Evolutionary conservation across 257 asterid species (phyloP).

Genomic region (Pogostemon cablin): DNA sequence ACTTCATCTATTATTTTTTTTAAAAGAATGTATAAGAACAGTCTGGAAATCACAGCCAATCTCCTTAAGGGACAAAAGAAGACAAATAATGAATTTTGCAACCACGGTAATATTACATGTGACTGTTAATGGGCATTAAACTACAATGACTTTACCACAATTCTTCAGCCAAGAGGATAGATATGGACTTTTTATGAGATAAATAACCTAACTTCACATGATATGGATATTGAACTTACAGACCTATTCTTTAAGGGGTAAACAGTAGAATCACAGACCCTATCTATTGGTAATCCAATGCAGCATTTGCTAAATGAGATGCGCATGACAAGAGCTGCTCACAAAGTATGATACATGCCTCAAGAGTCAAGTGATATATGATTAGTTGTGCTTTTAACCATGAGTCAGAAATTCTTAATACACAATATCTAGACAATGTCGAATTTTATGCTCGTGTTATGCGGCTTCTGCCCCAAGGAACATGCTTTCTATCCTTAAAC

Average conservation of each 20-base stretch:
- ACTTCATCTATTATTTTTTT: no score
- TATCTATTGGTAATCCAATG: background rate
- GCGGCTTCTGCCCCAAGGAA: background rate
- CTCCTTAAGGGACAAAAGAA: conserved; percentile 1
- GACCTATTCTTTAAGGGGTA: conserved; percentile 4
- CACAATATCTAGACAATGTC: background rate
- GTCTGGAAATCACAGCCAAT: background rate
- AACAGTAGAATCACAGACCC: background rate
- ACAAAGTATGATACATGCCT: conserved; percentile 17
- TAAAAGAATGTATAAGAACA: background rate
- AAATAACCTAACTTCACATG: background rate
- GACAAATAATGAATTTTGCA: background rate
- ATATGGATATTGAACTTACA: conserved; percentile 13
- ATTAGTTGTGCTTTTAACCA: background rate
- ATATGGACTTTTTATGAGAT: background rate
- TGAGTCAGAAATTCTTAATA: background rate
- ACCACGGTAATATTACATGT: background rate
- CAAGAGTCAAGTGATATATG: conserved; percentile 1
- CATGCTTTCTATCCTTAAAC: background rate
- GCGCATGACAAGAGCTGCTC: background rate
- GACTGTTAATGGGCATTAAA: background rate
- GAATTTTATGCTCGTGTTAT: background rate
- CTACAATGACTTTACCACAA: background rate
- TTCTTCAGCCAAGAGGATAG: conserved; percentile 1
- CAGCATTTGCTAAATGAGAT: background rate